Evolutionary conservation across 306 rosid species (phyloP).

Genomic region (Citrullus colocynthis): DNA sequence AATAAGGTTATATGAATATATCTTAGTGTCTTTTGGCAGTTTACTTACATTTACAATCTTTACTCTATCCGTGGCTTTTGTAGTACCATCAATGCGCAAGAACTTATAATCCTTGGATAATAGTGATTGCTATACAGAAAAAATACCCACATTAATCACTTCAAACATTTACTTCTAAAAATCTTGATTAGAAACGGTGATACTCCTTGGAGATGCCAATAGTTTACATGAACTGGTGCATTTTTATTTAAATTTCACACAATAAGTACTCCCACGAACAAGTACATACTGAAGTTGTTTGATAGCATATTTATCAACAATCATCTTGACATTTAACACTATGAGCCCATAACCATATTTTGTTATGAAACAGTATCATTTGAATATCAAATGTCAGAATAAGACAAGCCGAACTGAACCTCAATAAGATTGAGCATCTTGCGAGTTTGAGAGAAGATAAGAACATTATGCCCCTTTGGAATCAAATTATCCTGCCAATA

Average conservation of each 20-base stretch:
- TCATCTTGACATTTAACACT: not conserved
- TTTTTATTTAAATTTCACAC: not conserved
- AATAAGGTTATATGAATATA: not conserved
- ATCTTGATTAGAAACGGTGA: not conserved
- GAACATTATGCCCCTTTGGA: slow-evolving; percentile 71
- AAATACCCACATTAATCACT: not conserved
- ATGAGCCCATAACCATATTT: not conserved
- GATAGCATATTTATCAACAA: not conserved
- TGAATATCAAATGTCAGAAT: not conserved
- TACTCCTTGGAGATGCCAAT: not conserved
- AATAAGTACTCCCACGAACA: not conserved
- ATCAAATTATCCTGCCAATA: slow-evolving; percentile 49
- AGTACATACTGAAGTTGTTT: not conserved
- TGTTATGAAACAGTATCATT: not conserved
- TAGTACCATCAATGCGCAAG: slow-evolving; percentile 86
- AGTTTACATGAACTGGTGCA: not conserved
- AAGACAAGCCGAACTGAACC: slow-evolving; percentile 25
- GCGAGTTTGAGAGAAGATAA: slow-evolving; percentile 89
- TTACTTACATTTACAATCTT: slow-evolving; percentile 63
- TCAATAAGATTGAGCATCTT: slow-evolving; percentile 94
- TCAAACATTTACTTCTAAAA: not conserved
- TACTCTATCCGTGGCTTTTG: slow-evolving; percentile 66
- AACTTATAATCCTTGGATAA: slow-evolving; percentile 40
- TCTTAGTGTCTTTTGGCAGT: not conserved
- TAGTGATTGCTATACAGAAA: slow-evolving; percentile 45